Evolutionary conservation across 2,329 filamentous ascomycete species (phyloP), one percentile per base, ranked within the genome.

Genomic region (Fusarium begoniae): DNA sequence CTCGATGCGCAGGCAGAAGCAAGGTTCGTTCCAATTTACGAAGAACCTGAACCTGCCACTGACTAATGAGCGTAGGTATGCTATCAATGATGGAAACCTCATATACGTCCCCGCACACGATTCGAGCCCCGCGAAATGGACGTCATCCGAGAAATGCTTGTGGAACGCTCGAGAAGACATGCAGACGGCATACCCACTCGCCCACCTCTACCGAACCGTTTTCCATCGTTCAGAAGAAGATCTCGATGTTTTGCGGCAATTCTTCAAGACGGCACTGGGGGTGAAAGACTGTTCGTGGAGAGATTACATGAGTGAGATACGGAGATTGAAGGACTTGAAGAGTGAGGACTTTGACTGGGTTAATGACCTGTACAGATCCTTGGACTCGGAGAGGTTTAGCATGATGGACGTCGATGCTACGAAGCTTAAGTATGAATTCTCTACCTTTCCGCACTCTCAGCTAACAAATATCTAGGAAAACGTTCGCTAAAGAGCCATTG

Each of bases 331-430:
- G 38, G 48, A 12, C 8, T 11, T n/a, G 12, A 56, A 30, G 18
- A 43, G 37, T 6, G 69, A 75, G 1, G 66, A 77, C 50, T 70
- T 75, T 35, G 74, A 77, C 37, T 64, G 67, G 63, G 56, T 73
- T 22, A 69, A 48, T 20, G 63, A 59, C 18, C 60, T 77, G 2
- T 77, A 77, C 18, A 5, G 3, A 1, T 55, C 40, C 1, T 15
- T 77, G 7, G 40, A 73, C 26, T 15, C 30, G 0, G 44, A 69
- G 24, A 65, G 62, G 9, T 24, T 17, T 14, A 26, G 17, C 2
- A 18, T 76, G 1, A 40, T 44, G 6, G 57, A 55, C 1, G 17
- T 14, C 3, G 70, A 70, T 38, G 11, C 26, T 4, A 26, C 57
- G 8, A 48, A 50, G 2, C 38, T 77, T 7, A 75, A 41, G 76